Evolutionary conservation across 1,284 basidiomycete genomes (phyloP).

Genomic region (Violaceomyces palustris): DNA sequence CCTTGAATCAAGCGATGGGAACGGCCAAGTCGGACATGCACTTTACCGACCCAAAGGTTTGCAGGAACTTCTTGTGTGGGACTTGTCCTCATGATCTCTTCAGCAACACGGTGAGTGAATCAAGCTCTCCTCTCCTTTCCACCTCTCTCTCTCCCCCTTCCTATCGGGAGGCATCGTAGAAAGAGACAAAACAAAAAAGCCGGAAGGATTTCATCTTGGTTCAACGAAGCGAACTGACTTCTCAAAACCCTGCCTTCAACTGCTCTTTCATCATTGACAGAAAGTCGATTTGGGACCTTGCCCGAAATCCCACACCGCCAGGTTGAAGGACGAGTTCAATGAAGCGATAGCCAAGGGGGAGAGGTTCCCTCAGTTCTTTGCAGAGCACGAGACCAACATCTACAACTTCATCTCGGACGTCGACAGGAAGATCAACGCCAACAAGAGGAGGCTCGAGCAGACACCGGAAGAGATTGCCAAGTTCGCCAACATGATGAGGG

Average conservation of each 20-base stretch:
- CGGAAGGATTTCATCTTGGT: too few species aligned
- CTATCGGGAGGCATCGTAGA: too few species aligned
- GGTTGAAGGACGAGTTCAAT: slow-evolving; percentile 84
- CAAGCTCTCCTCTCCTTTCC: neutral
- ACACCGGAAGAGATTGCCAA: slow-evolving; percentile 99
- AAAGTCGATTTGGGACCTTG: slow-evolving; percentile 99
- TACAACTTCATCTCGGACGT: slow-evolving; percentile 96
- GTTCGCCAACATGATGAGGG: slow-evolving; percentile 96
- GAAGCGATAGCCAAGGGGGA: slow-evolving; percentile 67
- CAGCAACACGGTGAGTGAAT: slow-evolving; percentile 87
- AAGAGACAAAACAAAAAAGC: too few species aligned
- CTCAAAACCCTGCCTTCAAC: slow-evolving; percentile 2
- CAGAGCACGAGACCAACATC: slow-evolving; percentile 80
- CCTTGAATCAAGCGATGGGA: slow-evolving; percentile 40
- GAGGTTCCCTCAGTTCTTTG: slow-evolving; percentile 45
- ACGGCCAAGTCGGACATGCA: slow-evolving; percentile 61
- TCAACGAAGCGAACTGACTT: too few species aligned
- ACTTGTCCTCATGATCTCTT: slow-evolving; percentile 96
- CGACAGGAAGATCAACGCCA: slow-evolving; percentile 87
- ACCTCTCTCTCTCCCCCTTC: neutral
- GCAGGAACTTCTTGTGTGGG: slow-evolving; percentile 94
- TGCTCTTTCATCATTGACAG: slow-evolving; percentile 58
- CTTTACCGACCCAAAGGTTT: slow-evolving; percentile 98
- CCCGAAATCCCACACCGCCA: slow-evolving; percentile 91
- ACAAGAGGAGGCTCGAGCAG: slow-evolving; percentile 92